phyloP scores from a whole-genome alignment of 495 filamentous ascomycete genomes.

The Tuber microsphaerosporum region DNA sequence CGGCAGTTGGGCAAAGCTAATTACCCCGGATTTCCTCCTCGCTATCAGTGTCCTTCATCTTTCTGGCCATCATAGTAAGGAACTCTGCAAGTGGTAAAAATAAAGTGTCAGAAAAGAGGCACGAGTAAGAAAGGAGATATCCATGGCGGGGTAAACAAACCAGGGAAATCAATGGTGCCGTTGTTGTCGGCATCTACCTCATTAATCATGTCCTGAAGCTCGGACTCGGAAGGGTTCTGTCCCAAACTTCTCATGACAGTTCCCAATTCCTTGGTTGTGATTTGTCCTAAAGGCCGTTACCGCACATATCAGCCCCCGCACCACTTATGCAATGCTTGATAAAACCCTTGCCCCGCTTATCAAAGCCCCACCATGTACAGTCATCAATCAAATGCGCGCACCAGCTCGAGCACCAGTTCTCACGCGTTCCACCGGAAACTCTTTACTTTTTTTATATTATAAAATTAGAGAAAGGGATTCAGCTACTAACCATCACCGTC shows the following conservation, averaged over 20 bases:
- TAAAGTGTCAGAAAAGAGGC: slow-evolving; percentile 4
- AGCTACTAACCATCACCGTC: slow-evolving; percentile 93
- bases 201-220: slow-evolving; percentile 99
- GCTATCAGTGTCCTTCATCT: slow-evolving; percentile 99
- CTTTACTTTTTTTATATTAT: not conserved
- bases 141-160: slow-evolving; percentile 48
- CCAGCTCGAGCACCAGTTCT: not conserved
- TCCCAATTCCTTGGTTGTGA: slow-evolving; percentile 98
- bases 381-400: not conserved
- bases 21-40: slow-evolving; percentile 87
- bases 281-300: slow-evolving; percentile 63
- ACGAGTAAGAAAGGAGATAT: not conserved
- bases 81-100: slow-evolving; percentile 58
- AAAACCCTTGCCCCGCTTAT: slow-evolving; percentile 5
- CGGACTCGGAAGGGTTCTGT: slow-evolving; percentile 97
- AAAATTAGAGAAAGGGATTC: not conserved
- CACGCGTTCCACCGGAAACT: not conserved
- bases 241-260: slow-evolving; percentile 99
- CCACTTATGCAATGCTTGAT: not conserved
- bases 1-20: slow-evolving; percentile 56
- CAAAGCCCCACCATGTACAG: not conserved
- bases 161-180: slow-evolving; percentile 98
- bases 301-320: slow-evolving; percentile 9
- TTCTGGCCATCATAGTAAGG: slow-evolving; percentile 99
- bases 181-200: slow-evolving; percentile 99